phyloP scores from a whole-genome alignment of 108 stramenopile genomes.

The Skeletonema grethae region DNA sequence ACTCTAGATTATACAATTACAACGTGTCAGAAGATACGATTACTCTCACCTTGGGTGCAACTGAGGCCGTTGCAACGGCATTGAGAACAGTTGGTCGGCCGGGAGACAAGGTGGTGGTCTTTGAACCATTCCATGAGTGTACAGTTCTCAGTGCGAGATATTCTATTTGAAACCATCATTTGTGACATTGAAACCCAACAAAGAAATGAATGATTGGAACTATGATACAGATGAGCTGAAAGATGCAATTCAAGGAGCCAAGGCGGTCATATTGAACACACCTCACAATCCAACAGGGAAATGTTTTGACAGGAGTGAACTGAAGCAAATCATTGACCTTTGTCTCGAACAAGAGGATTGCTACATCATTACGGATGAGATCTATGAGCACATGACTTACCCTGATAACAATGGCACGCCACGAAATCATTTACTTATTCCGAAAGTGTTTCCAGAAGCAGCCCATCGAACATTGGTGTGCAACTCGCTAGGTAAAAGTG shows the following conservation, averaged over 20 bases:
- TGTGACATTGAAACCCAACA: constrained; percentile 50
- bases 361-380: constrained; percentile 76
- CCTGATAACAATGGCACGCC: constrained; percentile 21
- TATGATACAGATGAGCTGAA: constrained; percentile 59
- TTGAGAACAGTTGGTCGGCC: constrained; percentile 65
- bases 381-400: constrained; percentile 75
- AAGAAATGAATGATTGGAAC: constrained; percentile 45
- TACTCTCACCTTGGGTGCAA: constrained; percentile 74
- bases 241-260: constrained; percentile 54
- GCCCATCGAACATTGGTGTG: constrained; percentile 52
- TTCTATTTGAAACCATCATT: constrained; percentile 65
- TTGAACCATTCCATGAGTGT: constrained; percentile 82
- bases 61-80: constrained; percentile 71
- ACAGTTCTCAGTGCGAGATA: constrained; percentile 67
- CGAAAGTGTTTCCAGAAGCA: constrained; percentile 58
- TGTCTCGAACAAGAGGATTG: constrained; percentile 58
- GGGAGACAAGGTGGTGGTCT: constrained; percentile 70
- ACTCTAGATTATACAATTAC: constrained; percentile 61
- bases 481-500: constrained; percentile 70
- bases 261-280: constrained; percentile 84
- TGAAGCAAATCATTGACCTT: constrained; percentile 64
- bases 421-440: constrained; percentile 32
- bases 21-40: constrained; percentile 49
- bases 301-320: constrained; percentile 75
- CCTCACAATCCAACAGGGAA: constrained; percentile 98